A percentile compares a stretch with the other conserved stretches of the same genome.
These are phyloP conservation scores for Phytopythium litorale DNA, from an alignment of 352 stramenopile genomes.

Conservation along the genomic window DNA sequence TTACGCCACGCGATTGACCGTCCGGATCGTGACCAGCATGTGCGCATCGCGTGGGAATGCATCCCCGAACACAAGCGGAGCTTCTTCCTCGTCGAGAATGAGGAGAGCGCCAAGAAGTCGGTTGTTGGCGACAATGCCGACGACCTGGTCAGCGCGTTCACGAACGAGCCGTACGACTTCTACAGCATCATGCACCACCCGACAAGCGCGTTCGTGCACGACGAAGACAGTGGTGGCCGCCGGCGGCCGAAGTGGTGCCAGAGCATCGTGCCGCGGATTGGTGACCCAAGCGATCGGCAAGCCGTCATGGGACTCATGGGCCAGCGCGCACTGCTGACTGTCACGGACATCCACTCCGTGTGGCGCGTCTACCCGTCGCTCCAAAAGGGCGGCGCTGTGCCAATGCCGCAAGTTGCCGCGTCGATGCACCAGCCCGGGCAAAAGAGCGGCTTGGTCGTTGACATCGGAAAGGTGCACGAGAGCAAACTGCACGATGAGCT, in stretches of 20 bases:
- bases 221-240: conserved; percentile 7
- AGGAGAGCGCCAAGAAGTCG: conserved; percentile 11
- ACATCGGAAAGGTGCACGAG: conserved; percentile 34
- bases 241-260: conserved; percentile 49
- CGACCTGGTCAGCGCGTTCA: conserved; percentile 3
- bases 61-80: conserved; percentile 56
- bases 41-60: conserved; percentile 81
- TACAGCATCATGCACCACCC: conserved; percentile 87
- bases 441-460: not conserved
- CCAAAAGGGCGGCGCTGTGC: conserved; percentile 9
- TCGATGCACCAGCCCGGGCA: not conserved
- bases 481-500: conserved; percentile 64
- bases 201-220: conserved; percentile 59
- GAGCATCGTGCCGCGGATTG: conserved; percentile 61
- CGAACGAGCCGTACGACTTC: conserved; percentile 65
- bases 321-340: conserved; percentile 64
- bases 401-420: conserved; percentile 3
- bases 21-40: conserved; percentile 66
- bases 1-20: conserved; percentile 72
- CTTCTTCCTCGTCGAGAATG: conserved; percentile 65
- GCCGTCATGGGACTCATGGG: conserved; percentile 65
- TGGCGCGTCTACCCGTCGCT: conserved; percentile 68
- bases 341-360: conserved; percentile 71
- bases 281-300: conserved; percentile 38
- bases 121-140: not conserved